Conservation (phyloP, 2,329 filamentous ascomycete genomes). For the Simplicillium aogashimaense region DNA sequence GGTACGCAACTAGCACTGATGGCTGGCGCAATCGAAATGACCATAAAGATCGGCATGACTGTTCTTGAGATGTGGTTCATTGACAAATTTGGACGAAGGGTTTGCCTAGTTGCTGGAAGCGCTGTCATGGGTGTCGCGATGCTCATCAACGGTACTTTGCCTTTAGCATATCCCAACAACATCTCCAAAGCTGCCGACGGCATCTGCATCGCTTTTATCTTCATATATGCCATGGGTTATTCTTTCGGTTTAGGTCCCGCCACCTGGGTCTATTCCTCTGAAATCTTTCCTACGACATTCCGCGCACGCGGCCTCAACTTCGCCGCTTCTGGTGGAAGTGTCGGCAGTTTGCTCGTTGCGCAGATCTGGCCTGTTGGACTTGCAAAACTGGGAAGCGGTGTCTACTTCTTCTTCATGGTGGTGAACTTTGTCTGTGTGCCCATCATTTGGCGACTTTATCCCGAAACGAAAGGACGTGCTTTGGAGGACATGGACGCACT, state of each 20-base stretch:
- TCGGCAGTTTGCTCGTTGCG: constrained; percentile 43
- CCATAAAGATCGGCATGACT: constrained; percentile 45
- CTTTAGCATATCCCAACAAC: constrained; percentile 39
- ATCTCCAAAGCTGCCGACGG: constrained; percentile 36
- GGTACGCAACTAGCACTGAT: constrained; percentile 36
- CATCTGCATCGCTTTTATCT: constrained; percentile 43
- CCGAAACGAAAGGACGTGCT: constrained; percentile 30
- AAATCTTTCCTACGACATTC: constrained; percentile 50
- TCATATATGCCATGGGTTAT: constrained; percentile 48
- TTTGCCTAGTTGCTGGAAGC: constrained; percentile 38
- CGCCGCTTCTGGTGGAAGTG: constrained; percentile 41
- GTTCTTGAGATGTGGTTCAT: constrained; percentile 48
- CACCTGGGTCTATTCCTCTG: constrained; percentile 49
- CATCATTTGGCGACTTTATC: constrained; percentile 31
- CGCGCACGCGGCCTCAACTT: constrained; percentile 47
- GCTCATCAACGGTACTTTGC: constrained; percentile 45
- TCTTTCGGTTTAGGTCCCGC: constrained; percentile 47
- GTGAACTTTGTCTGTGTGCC: constrained; percentile 38
- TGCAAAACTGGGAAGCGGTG: constrained; percentile 34
- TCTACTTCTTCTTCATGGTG: constrained; percentile 49
- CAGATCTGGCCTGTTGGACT: constrained; percentile 48
- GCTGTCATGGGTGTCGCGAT: constrained; percentile 42
- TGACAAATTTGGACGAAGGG: constrained; percentile 38
- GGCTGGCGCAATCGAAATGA: constrained; percentile 46
- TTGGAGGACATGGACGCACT: constrained; percentile 35